phyloP scores from a whole-genome alignment of 805 yeast genomes.

The Candida corydali region DNA sequence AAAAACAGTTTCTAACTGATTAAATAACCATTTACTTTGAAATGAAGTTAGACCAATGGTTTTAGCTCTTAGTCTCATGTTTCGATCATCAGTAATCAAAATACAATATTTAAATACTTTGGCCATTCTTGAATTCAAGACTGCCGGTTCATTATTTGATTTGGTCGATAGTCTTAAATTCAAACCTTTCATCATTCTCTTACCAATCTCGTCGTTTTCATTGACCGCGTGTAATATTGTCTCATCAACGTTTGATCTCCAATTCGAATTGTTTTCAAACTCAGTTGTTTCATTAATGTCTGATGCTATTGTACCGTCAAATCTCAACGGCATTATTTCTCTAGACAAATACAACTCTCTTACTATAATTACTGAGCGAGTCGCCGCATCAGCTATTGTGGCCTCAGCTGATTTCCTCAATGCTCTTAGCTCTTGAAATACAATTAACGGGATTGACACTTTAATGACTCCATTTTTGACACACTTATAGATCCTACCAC shows the following conservation, averaged over 20 bases:
- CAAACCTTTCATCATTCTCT: constrained; percentile 37
- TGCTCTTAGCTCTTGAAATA: constrained; percentile 73
- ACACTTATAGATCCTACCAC: constrained; percentile 71
- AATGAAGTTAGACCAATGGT: constrained; percentile 50
- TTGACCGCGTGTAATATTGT: constrained; percentile 52
- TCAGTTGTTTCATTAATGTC: constrained; percentile 70
- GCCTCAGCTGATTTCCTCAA: constrained; percentile 68
- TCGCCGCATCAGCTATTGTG: constrained; percentile 73
- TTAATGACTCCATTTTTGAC: constrained; percentile 56
- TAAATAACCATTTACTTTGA: constrained; percentile 60
- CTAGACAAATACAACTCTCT: constrained; percentile 59
- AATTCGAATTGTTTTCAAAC: constrained; percentile 66
- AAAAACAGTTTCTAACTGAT: constrained; percentile 43
- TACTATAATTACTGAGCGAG: constrained; percentile 71
- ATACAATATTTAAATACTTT: constrained; percentile 52
- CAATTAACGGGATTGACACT: constrained; percentile 66
- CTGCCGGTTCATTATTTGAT: constrained; percentile 11
- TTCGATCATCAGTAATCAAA: constrained; percentile 69
- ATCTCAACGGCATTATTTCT: constrained; percentile 55
- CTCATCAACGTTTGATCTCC: constrained; percentile 73
- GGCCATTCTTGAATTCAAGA: constrained; percentile 34
- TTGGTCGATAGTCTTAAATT: constrained; percentile 17
- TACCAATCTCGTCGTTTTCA: constrained; percentile 39
- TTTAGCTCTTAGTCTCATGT: constrained; percentile 64
- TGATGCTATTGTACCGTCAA: constrained; percentile 65